Conservation (phyloP, 176 grass and related monocot genomes). For the Pontederia crassipes region DNA sequence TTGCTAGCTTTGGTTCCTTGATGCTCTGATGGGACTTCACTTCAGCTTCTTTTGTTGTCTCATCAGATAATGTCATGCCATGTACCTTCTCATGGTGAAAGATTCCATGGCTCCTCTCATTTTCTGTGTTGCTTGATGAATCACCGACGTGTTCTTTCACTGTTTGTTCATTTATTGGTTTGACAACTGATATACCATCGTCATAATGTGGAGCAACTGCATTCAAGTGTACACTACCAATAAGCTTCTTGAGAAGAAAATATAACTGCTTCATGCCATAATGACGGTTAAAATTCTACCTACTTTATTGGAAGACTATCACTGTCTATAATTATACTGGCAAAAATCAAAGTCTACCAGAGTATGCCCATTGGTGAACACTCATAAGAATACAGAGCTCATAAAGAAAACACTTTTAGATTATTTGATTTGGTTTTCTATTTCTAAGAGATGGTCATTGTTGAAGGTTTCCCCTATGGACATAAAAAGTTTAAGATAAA, state of each 20-base stretch:
- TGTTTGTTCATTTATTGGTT: slow-evolving; percentile 10
- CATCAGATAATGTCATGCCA: slow-evolving; percentile 15
- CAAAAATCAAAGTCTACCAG: not conserved
- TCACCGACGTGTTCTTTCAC: slow-evolving; percentile 1
- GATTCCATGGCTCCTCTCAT: slow-evolving; percentile 20
- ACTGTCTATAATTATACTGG: not conserved
- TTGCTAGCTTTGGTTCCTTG: slow-evolving; percentile 9
- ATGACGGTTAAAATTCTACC: not conserved
- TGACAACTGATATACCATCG: slow-evolving; percentile 5
- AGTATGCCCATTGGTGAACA: too few relatives aligned
- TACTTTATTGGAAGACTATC: not conserved
- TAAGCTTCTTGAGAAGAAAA: not conserved
- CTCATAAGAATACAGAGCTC: too few relatives aligned
- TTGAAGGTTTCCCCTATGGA: too few relatives aligned
- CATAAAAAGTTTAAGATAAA: too few relatives aligned
- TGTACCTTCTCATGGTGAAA: slow-evolving; percentile 1
- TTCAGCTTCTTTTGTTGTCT: not conserved
- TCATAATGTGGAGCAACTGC: slow-evolving; percentile 25
- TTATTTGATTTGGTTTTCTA: too few relatives aligned
- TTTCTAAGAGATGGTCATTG: too few relatives aligned
- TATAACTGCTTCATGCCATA: not conserved
- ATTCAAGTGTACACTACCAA: slow-evolving; percentile 2
- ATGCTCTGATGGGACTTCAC: not conserved
- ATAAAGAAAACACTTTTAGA: too few relatives aligned
- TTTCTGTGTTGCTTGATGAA: not conserved